These are phyloP conservation scores for Sphagnum contortum DNA, from an alignment of 225 moss, liverwort and hornwort species.

Conservation along the genomic window DNA sequence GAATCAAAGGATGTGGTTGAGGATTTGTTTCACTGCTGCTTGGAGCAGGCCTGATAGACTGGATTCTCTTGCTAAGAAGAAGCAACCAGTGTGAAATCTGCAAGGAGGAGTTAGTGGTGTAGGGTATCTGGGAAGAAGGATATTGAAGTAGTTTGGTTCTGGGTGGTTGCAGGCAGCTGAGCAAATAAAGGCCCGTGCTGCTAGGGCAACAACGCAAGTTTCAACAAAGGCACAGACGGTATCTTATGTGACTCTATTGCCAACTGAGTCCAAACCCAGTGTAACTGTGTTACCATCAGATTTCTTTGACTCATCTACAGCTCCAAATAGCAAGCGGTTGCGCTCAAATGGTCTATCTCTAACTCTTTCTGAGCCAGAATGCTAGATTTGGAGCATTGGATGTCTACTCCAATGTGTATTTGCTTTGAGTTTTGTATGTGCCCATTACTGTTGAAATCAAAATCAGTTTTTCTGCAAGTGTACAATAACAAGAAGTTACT, in stretches of 20 bases:
- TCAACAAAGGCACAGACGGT: background rate
- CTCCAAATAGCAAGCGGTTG: slow-evolving; percentile 37
- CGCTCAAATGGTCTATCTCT: slow-evolving; percentile 24
- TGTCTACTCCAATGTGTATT: background rate
- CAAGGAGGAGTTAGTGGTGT: no score
- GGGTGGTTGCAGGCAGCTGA: slow-evolving; percentile 6
- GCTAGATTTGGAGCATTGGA: no score
- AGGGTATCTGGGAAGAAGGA: no score
- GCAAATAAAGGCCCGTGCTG: slow-evolving; percentile 7
- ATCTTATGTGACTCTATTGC: background rate
- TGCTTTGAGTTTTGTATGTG: background rate
- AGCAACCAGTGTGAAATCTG: no score
- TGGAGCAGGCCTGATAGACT: no score
- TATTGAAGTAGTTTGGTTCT: no score
- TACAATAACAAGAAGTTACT: background rate
- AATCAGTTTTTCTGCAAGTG: background rate
- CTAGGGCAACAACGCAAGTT: slow-evolving; percentile 4
- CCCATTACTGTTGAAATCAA: background rate
- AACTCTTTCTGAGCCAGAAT: background rate
- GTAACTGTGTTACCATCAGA: slow-evolving; percentile 30
- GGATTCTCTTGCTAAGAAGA: no score
- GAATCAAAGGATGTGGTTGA: no score
- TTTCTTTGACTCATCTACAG: slow-evolving; percentile 36
- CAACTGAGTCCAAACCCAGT: slow-evolving; percentile 14
- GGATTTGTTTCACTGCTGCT: no score